Conservation (phyloP, 2,329 filamentous ascomycete genomes). For the Colletotrichum eleusines region DNA sequence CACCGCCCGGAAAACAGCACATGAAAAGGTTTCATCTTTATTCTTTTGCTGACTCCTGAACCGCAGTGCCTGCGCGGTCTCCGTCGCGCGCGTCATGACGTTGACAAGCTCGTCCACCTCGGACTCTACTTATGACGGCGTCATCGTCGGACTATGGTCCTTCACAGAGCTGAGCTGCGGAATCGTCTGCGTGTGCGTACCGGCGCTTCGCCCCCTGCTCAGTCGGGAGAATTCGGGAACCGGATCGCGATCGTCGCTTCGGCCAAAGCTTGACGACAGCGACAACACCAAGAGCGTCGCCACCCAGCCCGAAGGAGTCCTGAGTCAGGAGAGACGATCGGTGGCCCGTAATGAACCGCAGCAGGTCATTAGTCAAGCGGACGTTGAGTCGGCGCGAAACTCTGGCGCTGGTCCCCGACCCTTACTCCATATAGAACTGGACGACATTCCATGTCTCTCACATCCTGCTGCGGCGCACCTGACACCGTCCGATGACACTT, state of each 20-base stretch:
- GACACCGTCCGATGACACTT: not conserved
- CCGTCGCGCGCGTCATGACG: conserved; percentile 49
- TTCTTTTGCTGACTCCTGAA: not conserved
- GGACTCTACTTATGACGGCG: conserved; percentile 51
- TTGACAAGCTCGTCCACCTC: conserved; percentile 47
- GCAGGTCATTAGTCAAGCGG: no score
- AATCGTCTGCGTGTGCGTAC: conserved; percentile 55
- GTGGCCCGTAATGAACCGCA: not conserved
- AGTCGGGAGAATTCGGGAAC: not conserved
- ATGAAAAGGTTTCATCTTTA: no score
- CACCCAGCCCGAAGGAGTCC: not conserved
- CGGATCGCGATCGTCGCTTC: not conserved
- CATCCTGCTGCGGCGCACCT: not conserved
- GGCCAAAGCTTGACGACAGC: not conserved
- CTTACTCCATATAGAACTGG: not conserved
- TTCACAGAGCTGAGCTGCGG: conserved; percentile 55
- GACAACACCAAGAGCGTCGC: conserved; percentile 13
- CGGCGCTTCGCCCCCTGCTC: conserved; percentile 51
- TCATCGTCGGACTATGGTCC: conserved; percentile 50
- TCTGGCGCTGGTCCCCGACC: not conserved
- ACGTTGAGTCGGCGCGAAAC: not conserved
- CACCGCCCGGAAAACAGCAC: not conserved
- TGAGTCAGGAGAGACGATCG: not conserved
- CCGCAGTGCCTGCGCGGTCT: conserved; percentile 46
- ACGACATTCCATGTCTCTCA: not conserved